Evolutionary conservation across 208 protist genomes (phyloP), one percentile per base, ranked within the genome.

Genomic region (Phytomonas francai): DNA sequence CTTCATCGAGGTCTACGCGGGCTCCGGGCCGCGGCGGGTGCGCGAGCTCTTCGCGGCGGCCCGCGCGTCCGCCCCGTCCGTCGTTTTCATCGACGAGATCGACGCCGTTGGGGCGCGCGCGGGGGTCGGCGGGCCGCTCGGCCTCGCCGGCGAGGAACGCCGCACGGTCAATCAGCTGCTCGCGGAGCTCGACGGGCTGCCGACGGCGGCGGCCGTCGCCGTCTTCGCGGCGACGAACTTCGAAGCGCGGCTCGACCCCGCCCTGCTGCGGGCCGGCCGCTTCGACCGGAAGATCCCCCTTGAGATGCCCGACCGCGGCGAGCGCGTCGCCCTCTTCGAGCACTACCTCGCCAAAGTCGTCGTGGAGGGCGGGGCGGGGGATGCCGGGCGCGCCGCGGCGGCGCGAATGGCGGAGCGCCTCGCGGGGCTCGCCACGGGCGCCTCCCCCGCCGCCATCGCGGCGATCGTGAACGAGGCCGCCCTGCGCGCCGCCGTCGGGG

Each of bases 11-110:
- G 94, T 99, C 54, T 99, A 98, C 88, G 97, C 98, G 14, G 98
- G 97, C 60, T 97, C 97, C 0, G 97, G 97, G 3, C 94, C 97
- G 19, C 89, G 88, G 70, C 85, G 97, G 19, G 92, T 99, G 31
- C 89, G 97, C 28, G 93, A 98, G 56, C 82, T 98, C 11, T 99
- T 99, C 68, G 84, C 71, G 0, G 81, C 73, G 9, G 97, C 98
- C 16, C 95, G 93, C 70, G 76, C 87, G 67, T 83, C 87, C 27
- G 83, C 91, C 27, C 97, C 97, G 36, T 98, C 93, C 61, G 97
- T 99, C 45, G 95, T 99, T 57, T 99, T 99, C 84, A 97, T 99
- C 36, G 97, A 99, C 78, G 98, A 99, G 76, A 98, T 99, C 59
- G 98, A 99, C 70, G 94, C 97, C 1, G 87, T 99, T 19, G 98